A percentile compares a stretch with the other conserved stretches of the same genome.
These are phyloP conservation scores for Helotiales sp. DNA, from an alignment of 2,329 filamentous ascomycete species.

Conservation along the genomic window DNA sequence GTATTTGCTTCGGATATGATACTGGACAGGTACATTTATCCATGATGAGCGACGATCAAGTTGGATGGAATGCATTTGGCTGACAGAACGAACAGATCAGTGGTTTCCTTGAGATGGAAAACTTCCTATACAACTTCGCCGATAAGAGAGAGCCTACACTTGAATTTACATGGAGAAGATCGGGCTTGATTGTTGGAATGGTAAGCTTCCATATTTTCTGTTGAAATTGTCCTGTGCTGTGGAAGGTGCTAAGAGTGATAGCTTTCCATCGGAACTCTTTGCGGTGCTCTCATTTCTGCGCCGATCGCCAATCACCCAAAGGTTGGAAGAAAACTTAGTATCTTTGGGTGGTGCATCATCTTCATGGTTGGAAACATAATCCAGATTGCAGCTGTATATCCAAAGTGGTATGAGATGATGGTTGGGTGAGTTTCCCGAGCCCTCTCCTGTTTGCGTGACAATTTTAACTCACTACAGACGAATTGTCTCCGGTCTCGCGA, in stretches of 20 bases:
- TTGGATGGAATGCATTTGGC: not conserved
- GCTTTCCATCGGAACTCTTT: slow-evolving; percentile 79
- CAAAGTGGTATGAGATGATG: slow-evolving; percentile 66
- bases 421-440: slow-evolving; percentile 63
- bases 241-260: slow-evolving; percentile 50
- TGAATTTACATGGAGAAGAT: slow-evolving; percentile 58
- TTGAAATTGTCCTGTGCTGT: too few species aligned
- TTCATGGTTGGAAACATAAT: slow-evolving; percentile 69
- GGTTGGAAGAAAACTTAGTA: slow-evolving; percentile 65
- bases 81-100: slow-evolving; percentile 44
- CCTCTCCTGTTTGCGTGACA: not conserved
- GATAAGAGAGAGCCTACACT: slow-evolving; percentile 38
- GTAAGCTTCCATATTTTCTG: slow-evolving; percentile 47
- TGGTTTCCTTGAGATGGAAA: slow-evolving; percentile 65
- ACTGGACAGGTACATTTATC: slow-evolving; percentile 40
- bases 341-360: slow-evolving; percentile 56
- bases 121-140: slow-evolving; percentile 62
- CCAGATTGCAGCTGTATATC: slow-evolving; percentile 61
- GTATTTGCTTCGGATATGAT: slow-evolving; percentile 44
- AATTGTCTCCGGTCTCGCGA: slow-evolving; percentile 57
- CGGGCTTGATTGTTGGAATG: slow-evolving; percentile 67
- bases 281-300: slow-evolving; percentile 76
- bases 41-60: too few species aligned
- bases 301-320: slow-evolving; percentile 60
- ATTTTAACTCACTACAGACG: not conserved